Evolutionary conservation across 352 stramenopile genomes (phyloP).

Genomic region (Phytopythium cucurbitacearum): DNA sequence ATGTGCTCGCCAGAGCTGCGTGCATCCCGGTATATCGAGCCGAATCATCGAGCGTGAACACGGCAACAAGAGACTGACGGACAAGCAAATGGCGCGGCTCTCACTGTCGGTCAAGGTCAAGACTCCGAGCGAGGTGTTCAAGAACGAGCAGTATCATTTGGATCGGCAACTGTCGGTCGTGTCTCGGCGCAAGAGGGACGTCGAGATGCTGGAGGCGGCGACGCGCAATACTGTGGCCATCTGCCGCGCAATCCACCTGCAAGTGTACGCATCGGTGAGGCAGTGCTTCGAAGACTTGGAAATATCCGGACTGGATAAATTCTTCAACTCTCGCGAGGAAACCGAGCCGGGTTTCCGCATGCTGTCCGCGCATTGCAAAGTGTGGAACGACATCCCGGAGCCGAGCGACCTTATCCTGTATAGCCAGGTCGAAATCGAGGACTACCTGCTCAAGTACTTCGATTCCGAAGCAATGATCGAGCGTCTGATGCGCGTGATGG

Average conservation of each 20-base stretch:
- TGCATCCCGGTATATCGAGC: slow-evolving; percentile 68
- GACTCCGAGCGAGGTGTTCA: slow-evolving; percentile 46
- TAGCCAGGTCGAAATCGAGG: slow-evolving; percentile 54
- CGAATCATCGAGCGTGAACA: slow-evolving; percentile 52
- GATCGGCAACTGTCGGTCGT: slow-evolving; percentile 37
- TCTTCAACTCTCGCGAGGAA: slow-evolving; percentile 47
- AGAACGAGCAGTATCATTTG: slow-evolving; percentile 62
- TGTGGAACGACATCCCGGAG: slow-evolving; percentile 36
- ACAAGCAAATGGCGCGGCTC: slow-evolving; percentile 16
- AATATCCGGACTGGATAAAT: slow-evolving; percentile 25
- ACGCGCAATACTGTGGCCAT: slow-evolving; percentile 66
- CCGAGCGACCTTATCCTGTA: slow-evolving; percentile 62
- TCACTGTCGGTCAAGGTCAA: slow-evolving; percentile 44
- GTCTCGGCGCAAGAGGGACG: slow-evolving; percentile 43
- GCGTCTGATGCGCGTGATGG: slow-evolving; percentile 47
- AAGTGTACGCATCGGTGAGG: slow-evolving; percentile 38
- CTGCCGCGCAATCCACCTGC: slow-evolving; percentile 32
- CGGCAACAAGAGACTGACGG: slow-evolving; percentile 8
- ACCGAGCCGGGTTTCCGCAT: slow-evolving; percentile 60
- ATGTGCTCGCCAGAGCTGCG: slow-evolving; percentile 55
- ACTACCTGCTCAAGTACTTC: slow-evolving; percentile 64
- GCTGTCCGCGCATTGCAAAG: slow-evolving; percentile 52
- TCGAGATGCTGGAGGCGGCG: slow-evolving; percentile 48
- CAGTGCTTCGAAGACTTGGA: slow-evolving; percentile 59
- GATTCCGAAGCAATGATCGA: slow-evolving; percentile 27